These are phyloP conservation scores for Boletus sp. DNA, from an alignment of 768 basidiomycete species.

Conservation along the genomic window DNA sequence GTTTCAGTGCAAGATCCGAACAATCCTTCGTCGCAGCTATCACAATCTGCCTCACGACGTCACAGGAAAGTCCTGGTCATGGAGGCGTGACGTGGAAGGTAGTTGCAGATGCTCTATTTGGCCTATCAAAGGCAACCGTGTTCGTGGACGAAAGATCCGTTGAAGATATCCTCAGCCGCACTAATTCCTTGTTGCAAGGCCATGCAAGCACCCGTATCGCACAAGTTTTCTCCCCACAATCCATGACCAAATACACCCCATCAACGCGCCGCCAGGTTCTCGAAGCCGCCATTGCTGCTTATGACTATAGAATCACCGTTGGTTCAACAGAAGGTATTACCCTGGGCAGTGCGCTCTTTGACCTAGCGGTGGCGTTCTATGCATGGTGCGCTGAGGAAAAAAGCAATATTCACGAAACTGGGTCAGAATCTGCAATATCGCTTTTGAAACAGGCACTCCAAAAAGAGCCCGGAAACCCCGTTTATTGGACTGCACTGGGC, in stretches of 20 bases:
- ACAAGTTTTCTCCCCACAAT: conserved; percentile 36
- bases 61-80: conserved; percentile 57
- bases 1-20: conserved; percentile 74
- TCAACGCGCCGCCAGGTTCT: conserved; percentile 38
- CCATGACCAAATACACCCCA: conserved; percentile 19
- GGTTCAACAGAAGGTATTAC: conserved; percentile 48
- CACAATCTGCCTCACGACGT: conserved; percentile 42
- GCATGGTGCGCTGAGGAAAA: conserved; percentile 40
- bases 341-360: conserved; percentile 65
- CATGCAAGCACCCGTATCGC: conserved; percentile 42
- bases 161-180: conserved; percentile 30
- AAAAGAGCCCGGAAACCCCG: conserved; percentile 64
- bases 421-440: conserved; percentile 42
- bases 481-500: conserved; percentile 83
- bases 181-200: conserved; percentile 39
- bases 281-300: conserved; percentile 55
- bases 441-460: conserved; percentile 71
- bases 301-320: conserved; percentile 58
- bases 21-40: conserved; percentile 66
- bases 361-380: conserved; percentile 64
- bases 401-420: conserved; percentile 15
- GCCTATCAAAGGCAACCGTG: conserved; percentile 52
- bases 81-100: conserved; percentile 80
- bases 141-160: conserved; percentile 46
- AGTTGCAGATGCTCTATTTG: conserved; percentile 70